These are phyloP conservation scores for Buddleja alternifolia DNA, from an alignment of 257 asterid genomes.

Conservation along the genomic window DNA sequence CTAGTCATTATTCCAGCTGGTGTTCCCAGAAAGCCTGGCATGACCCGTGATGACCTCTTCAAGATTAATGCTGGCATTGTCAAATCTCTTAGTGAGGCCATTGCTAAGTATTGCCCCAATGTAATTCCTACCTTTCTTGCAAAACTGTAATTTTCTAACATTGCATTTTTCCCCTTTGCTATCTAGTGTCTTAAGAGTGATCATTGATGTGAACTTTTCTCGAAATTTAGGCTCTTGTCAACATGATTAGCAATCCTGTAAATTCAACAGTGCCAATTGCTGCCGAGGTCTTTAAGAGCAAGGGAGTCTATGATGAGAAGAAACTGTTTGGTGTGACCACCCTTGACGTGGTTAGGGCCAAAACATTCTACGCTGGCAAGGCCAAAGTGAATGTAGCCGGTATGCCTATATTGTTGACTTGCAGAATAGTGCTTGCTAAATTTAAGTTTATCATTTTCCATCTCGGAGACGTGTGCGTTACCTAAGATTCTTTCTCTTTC, in stretches of 20 bases:
- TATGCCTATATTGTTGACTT: conserved; percentile 25
- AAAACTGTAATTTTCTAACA: not conserved
- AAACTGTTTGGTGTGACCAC: conserved; percentile 88
- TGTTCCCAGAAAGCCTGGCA: conserved; percentile 96
- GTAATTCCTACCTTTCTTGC: conserved; percentile 39
- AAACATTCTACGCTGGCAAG: conserved; percentile 87
- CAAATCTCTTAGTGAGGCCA: conserved; percentile 76
- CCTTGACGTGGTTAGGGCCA: conserved; percentile 95
- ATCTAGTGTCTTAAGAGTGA: not conserved
- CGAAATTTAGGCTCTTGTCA: conserved; percentile 66
- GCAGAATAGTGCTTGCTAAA: not conserved
- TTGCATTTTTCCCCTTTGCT: not conserved
- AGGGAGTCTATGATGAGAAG: conserved; percentile 76
- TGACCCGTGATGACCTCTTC: conserved; percentile 96
- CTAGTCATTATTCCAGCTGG: conserved; percentile 95
- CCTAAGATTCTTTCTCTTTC: not conserved
- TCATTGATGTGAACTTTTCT: conserved; percentile 10
- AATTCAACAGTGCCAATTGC: conserved; percentile 96
- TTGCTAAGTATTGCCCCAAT: conserved; percentile 82
- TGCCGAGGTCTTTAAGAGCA: conserved; percentile 84
- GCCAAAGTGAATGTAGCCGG: conserved; percentile 80
- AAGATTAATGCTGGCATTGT: conserved; percentile 91
- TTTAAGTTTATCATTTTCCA: not conserved
- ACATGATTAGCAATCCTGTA: conserved; percentile 93
- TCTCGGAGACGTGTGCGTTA: conserved; percentile 1